Conservation (phyloP, 495 filamentous ascomycete species). For the Neurospora pannonica region DNA sequence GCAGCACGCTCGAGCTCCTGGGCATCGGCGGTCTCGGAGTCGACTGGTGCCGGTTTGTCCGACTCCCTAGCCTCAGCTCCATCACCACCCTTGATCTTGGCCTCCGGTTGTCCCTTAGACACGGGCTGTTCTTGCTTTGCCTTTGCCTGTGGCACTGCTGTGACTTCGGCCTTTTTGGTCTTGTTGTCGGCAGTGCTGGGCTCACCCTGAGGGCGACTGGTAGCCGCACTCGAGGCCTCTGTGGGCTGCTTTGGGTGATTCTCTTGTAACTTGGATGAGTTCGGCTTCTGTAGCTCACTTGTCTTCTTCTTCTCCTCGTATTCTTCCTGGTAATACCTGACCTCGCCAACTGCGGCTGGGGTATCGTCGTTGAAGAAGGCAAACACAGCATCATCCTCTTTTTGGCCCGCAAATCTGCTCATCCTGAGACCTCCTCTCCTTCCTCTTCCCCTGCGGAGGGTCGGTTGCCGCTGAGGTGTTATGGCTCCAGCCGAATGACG, state of each 20-base stretch:
- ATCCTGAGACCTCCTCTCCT: not conserved
- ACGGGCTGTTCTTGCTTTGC: too few relatives aligned
- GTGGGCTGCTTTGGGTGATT: not conserved
- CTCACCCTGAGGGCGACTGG: not conserved
- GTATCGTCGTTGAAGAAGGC: not conserved
- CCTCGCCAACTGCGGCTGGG: not conserved
- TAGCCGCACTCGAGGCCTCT: not conserved
- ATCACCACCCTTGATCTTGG: not conserved
- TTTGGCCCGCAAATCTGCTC: not conserved
- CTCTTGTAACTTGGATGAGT: not conserved
- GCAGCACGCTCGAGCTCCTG: not conserved
- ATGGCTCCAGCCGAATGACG: not conserved
- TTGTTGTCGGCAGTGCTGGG: not conserved
- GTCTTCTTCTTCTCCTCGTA: not conserved
- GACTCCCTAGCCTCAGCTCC: not conserved
- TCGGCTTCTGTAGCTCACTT: not conserved
- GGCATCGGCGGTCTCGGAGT: not conserved
- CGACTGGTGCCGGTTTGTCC: not conserved
- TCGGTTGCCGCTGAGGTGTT: not conserved
- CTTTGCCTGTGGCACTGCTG: too few relatives aligned
- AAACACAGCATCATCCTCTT: not conserved
- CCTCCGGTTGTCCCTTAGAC: too few relatives aligned
- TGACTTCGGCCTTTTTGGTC: not conserved
- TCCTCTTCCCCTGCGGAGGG: not conserved
- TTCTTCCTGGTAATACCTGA: not conserved